phyloP scores from a whole-genome alignment of 139 green algal genomes.

The Volvox reticuliferus region DNA sequence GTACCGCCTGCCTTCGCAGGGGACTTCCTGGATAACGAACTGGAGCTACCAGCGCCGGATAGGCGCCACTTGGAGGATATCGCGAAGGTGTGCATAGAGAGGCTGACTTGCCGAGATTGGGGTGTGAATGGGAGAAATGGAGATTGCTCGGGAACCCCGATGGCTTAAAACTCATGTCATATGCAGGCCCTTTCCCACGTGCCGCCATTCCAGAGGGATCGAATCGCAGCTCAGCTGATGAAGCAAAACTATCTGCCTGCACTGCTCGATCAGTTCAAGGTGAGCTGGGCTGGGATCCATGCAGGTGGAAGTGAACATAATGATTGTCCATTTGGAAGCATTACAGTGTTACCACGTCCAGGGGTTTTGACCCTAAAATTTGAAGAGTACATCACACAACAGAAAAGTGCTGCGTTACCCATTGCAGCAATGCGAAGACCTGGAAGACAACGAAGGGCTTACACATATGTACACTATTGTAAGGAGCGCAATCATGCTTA shows the following conservation, averaged over 20 bases:
- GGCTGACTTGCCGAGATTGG: background rate
- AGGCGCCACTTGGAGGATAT: constrained; percentile 86
- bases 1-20: constrained; percentile 29
- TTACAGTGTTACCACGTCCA: too few species aligned
- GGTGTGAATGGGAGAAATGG: too few species aligned
- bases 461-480: constrained; percentile 83
- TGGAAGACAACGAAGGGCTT: constrained; percentile 91
- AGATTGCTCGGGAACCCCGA: too few species aligned
- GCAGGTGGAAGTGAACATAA: too few species aligned
- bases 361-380: too few species aligned
- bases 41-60: constrained; percentile 87
- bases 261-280: constrained; percentile 92
- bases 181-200: constrained; percentile 72
- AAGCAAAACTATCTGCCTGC: constrained; percentile 71
- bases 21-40: constrained; percentile 34
- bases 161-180: background rate
- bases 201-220: constrained; percentile 82
- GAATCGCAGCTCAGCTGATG: constrained; percentile 77
- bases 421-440: constrained; percentile 87
- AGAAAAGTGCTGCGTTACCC: background rate
- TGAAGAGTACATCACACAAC: too few species aligned
- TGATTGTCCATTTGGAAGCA: too few species aligned
- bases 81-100: constrained; percentile 67
- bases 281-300: constrained; percentile 35
- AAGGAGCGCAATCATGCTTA: constrained; percentile 90